These are phyloP conservation scores for Colletotrichum musae DNA, from an alignment of 2,329 filamentous ascomycete species.

Conservation along the genomic window DNA sequence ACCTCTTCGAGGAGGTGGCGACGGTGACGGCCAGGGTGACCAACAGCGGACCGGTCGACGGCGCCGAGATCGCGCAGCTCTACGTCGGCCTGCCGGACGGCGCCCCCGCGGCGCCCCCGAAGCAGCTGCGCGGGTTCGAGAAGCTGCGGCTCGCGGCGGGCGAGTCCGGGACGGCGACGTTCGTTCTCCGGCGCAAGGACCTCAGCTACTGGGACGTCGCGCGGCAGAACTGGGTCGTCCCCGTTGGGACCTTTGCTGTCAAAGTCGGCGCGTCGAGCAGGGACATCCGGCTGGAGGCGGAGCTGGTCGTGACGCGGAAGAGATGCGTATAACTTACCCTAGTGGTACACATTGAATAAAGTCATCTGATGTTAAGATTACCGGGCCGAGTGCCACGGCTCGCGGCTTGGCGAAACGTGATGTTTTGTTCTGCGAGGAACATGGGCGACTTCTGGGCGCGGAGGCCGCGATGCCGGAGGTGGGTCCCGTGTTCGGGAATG, in stretches of 20 bases:
- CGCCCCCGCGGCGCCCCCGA: conserved; percentile 60
- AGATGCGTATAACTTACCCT: background rate
- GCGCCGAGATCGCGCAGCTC: conserved; percentile 78
- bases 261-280: conserved; percentile 62
- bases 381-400: conserved; percentile 4
- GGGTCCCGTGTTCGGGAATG: conserved; percentile 22
- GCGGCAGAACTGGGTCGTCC: conserved; percentile 72
- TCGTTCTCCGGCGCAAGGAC: conserved; percentile 73
- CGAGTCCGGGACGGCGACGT: conserved; percentile 62
- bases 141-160: conserved; percentile 69
- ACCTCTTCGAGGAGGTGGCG: conserved; percentile 61
- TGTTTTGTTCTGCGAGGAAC: background rate
- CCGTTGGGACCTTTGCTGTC: conserved; percentile 59
- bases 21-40: conserved; percentile 71
- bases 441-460: conserved; percentile 1
- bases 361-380: background rate
- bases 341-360: background rate
- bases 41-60: conserved; percentile 74
- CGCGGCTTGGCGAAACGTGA: conserved; percentile 10
- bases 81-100: conserved; percentile 61
- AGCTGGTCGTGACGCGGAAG: conserved; percentile 22
- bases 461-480: conserved; percentile 17
- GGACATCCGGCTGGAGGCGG: conserved; percentile 58
- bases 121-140: conserved; percentile 77
- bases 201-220: conserved; percentile 76